These are phyloP conservation scores for Plasmodium fragile DNA, from an alignment of 169 alveolate species.

Conservation along the genomic window DNA sequence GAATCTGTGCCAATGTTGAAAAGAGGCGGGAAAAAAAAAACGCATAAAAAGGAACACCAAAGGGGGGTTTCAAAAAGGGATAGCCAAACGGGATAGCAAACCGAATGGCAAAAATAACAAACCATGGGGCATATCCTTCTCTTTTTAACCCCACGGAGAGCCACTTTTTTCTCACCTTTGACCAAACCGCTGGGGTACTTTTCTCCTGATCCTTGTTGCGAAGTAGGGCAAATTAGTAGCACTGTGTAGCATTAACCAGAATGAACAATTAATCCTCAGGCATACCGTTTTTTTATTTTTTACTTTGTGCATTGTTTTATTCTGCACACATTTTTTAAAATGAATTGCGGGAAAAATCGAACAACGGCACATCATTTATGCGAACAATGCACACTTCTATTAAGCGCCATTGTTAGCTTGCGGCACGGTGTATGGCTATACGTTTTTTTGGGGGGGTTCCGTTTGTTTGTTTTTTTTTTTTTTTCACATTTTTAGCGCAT, in stretches of 20 bases:
- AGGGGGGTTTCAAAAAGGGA: background rate
- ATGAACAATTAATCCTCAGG: background rate
- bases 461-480: background rate
- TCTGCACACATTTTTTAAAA: background rate
- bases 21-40: background rate
- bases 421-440: background rate
- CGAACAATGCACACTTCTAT: background rate
- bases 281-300: background rate
- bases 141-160: background rate
- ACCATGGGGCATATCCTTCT: background rate
- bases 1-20: background rate
- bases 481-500: background rate
- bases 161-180: background rate
- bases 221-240: background rate
- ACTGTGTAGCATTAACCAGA: background rate
- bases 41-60: background rate
- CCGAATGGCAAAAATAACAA: background rate
- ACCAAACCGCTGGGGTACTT: background rate
- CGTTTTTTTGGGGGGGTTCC: background rate
- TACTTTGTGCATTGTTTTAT: background rate
- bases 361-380: background rate
- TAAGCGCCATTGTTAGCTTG: background rate
- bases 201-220: background rate
- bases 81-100: background rate
- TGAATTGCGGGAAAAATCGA: background rate